phyloP scores from a whole-genome alignment of 2,329 filamentous ascomycete species.

The Epichloe hybrida region DNA sequence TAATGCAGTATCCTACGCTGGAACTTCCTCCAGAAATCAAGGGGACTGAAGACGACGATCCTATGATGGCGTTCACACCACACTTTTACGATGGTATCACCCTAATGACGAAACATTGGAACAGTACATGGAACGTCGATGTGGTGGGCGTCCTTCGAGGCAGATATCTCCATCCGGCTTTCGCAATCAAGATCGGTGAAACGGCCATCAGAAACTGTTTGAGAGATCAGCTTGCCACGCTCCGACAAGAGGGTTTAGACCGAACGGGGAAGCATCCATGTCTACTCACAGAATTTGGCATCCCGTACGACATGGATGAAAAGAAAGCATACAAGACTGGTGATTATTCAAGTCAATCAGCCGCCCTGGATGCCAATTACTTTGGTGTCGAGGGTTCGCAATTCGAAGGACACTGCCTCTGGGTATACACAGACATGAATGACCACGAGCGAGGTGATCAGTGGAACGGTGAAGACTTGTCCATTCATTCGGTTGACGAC shows the following conservation, averaged over 20 bases:
- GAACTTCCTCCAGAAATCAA: constrained; percentile 85
- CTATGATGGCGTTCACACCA: constrained; percentile 79
- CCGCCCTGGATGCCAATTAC: constrained; percentile 92
- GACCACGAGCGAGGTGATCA: constrained; percentile 80
- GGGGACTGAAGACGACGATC: constrained; percentile 77
- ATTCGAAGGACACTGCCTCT: constrained; percentile 77
- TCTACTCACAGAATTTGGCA: constrained; percentile 87
- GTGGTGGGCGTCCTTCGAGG: constrained; percentile 85
- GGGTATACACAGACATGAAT: constrained; percentile 76
- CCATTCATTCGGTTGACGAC: constrained; percentile 79
- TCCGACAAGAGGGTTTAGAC: constrained; percentile 76
- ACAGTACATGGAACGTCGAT: constrained; percentile 92
- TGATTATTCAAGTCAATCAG: constrained; percentile 83
- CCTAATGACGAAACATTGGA: constrained; percentile 97
- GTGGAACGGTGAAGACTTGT: constrained; percentile 96
- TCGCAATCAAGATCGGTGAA: constrained; percentile 87
- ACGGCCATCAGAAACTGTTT: constrained; percentile 90
- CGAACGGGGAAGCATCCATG: constrained; percentile 82
- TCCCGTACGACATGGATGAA: constrained; percentile 97
- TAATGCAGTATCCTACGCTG: constrained; percentile 83
- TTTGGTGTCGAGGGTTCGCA: constrained; percentile 77
- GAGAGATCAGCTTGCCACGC: constrained; percentile 69
- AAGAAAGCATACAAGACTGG: constrained; percentile 92
- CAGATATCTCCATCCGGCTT: constrained; percentile 74
- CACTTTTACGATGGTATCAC: constrained; percentile 98